phyloP scores from a whole-genome alignment of 2,329 filamentous ascomycete species.

The Paecilomyces fulvus region DNA sequence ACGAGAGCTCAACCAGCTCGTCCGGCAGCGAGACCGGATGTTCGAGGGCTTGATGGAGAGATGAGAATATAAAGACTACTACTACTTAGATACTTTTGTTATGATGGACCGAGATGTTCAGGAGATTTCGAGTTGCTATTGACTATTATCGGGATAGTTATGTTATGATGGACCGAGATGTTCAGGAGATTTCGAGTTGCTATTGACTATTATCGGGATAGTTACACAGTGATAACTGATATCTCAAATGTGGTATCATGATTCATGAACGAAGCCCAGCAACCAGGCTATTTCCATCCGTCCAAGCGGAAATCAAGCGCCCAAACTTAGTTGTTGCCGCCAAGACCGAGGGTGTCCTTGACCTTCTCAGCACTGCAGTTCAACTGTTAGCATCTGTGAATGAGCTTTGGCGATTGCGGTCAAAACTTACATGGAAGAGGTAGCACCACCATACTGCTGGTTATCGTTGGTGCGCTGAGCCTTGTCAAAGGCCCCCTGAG shows the following conservation, averaged over 20 bases:
- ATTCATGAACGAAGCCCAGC: constrained; percentile 1
- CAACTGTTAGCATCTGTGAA: constrained; percentile 4
- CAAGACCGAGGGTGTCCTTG: constrained; percentile 35
- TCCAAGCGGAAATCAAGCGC: neutral
- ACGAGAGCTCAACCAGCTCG: constrained; percentile 53
- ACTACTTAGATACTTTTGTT: neutral
- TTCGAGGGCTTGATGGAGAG: constrained; percentile 64
- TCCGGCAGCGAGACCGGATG: constrained; percentile 57
- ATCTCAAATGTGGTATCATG: neutral
- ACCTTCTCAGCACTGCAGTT: constrained; percentile 33
- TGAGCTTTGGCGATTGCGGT: neutral
- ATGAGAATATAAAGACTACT: neutral
- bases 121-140: neutral
- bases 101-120: neutral
- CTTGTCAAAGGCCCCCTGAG: constrained; percentile 47
- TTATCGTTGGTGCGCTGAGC: constrained; percentile 38
- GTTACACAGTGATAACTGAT: neutral
- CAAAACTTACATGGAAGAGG: constrained; percentile 31
- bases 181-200: neutral
- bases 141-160: neutral
- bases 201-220: neutral
- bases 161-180: neutral
- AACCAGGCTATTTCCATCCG: neutral
- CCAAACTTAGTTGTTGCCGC: constrained; percentile 16
- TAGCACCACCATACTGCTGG: constrained; percentile 27